These are phyloP conservation scores for Microbotryum lychnidis-dioicae DNA, from an alignment of 1,284 basidiomycete species.

Conservation along the genomic window DNA sequence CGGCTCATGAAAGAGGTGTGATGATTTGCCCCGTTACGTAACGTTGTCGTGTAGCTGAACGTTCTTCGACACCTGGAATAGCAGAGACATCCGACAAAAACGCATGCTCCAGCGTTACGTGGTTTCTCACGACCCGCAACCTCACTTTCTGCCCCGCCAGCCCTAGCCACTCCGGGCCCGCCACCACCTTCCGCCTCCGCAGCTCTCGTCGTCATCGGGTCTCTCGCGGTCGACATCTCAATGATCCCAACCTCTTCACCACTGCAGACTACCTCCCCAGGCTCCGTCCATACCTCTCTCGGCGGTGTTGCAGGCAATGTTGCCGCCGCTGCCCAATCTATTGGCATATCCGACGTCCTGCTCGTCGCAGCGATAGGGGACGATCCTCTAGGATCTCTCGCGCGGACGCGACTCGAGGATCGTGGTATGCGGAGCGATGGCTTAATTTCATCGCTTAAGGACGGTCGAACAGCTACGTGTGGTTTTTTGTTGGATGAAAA, in stretches of 20 bases:
- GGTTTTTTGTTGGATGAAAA: constrained; percentile 67
- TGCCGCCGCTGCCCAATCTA: constrained; percentile 72
- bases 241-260: constrained; percentile 42
- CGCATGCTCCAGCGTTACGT: too few species aligned
- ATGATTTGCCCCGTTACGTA: not conserved
- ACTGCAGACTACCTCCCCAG: constrained; percentile 69
- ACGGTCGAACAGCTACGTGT: constrained; percentile 63
- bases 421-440: constrained; percentile 77
- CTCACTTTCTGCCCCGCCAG: not conserved
- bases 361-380: constrained; percentile 45
- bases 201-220: constrained; percentile 57
- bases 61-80: not conserved
- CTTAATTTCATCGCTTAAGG: constrained; percentile 44
- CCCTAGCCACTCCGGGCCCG: not conserved
- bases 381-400: constrained; percentile 52
- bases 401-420: constrained; percentile 57
- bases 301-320: constrained; percentile 94
- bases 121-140: not conserved
- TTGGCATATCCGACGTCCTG: constrained; percentile 39
- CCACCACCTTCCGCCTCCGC: not conserved
- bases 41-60: not conserved
- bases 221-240: constrained; percentile 77
- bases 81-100: too few species aligned
- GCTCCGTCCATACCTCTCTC: constrained; percentile 60
- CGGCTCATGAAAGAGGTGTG: constrained; percentile 38